Conservation (phyloP, 2,329 filamentous ascomycete species). For the Pestalotiopsis sp. region DNA sequence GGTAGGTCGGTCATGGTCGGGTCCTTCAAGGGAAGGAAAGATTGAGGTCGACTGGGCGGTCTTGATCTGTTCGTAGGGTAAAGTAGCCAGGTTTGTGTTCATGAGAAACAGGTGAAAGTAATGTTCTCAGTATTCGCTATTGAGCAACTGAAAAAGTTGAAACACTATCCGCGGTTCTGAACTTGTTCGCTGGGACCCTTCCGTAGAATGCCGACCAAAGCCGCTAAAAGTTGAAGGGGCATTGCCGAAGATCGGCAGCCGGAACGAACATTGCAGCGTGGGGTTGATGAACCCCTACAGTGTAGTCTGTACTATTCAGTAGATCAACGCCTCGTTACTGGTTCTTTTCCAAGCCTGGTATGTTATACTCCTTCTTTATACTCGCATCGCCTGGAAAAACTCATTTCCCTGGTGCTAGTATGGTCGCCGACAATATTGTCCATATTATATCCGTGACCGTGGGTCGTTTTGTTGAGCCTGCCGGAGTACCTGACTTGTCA, state of each 20-base stretch:
- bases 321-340: not conserved
- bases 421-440: not conserved
- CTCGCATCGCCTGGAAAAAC: too few species aligned
- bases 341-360: not conserved
- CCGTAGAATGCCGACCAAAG: constrained; percentile 8
- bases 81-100: not conserved
- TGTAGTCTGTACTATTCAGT: not conserved
- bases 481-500: too few species aligned
- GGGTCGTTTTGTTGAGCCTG: too few species aligned
- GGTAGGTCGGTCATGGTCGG: constrained; percentile 10
- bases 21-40: not conserved
- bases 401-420: not conserved
- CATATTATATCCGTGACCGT: too few species aligned
- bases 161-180: not conserved
- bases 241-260: constrained; percentile 9
- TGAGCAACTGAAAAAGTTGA: not conserved
- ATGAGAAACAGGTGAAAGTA: not conserved
- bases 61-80: too few species aligned
- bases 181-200: not conserved
- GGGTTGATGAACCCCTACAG: not conserved
- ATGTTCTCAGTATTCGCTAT: not conserved
- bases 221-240: constrained; percentile 6
- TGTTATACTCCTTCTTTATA: not conserved
- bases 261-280: not conserved
- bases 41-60: not conserved